These are phyloP conservation scores for Rhizoctonia solani DNA, from an alignment of 1,284 basidiomycete species.

Conservation along the genomic window DNA sequence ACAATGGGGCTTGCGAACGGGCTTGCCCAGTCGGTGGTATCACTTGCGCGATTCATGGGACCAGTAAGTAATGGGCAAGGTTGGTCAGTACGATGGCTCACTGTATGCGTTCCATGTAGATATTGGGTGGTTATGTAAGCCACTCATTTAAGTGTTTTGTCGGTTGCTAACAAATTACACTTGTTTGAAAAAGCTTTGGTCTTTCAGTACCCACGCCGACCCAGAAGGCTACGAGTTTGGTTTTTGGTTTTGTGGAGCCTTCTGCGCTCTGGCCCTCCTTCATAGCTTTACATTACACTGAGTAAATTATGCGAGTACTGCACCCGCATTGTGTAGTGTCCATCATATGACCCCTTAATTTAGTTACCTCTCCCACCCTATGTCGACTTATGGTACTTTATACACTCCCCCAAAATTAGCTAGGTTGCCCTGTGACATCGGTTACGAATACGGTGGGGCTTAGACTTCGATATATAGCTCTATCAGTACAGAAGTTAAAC, in stretches of 20 bases:
- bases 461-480: no score
- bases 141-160: neutral
- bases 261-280: constrained; percentile 63
- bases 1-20: constrained; percentile 79
- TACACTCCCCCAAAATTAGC: no score
- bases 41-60: constrained; percentile 75
- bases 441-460: no score
- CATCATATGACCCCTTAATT: no score
- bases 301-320: constrained; percentile 33
- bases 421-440: no score
- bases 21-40: constrained; percentile 80
- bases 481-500: no score
- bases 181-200: constrained; percentile 52
- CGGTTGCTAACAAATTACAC: neutral
- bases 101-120: no score
- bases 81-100: no score
- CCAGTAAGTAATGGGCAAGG: constrained; percentile 51
- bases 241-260: constrained; percentile 65
- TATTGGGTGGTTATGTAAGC: constrained; percentile 40
- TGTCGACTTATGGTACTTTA: no score
- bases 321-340: no score
- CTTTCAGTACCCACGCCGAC: constrained; percentile 66
- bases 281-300: constrained; percentile 75
- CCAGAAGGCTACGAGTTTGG: constrained; percentile 74
- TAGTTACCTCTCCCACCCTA: no score